These are phyloP conservation scores for Lycium ferocissimum DNA, from an alignment of 257 asterid species.

Conservation along the genomic window DNA sequence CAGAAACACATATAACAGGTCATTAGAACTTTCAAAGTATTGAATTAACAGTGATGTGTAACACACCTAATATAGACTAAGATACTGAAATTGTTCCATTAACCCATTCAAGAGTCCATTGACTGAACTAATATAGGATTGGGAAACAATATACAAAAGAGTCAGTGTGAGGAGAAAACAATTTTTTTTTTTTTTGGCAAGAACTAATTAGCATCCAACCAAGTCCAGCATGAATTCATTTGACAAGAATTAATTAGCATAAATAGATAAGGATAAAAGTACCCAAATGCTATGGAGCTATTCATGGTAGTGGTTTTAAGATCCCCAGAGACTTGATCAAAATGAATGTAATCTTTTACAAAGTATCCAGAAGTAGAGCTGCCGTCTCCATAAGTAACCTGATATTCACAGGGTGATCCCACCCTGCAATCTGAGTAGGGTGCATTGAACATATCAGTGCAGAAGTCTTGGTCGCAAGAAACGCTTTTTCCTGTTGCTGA, in stretches of 20 bases:
- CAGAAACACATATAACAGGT: conserved; percentile 17
- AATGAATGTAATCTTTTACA: conserved; percentile 67
- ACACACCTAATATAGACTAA: neutral
- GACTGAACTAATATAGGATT: neutral
- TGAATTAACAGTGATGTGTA: neutral
- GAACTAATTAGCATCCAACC: neutral
- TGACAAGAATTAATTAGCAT: conserved; percentile 11
- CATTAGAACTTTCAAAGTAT: conserved; percentile 6
- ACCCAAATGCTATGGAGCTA: conserved; percentile 95
- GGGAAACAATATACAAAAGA: neutral
- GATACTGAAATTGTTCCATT: neutral
- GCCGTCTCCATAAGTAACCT: conserved; percentile 90
- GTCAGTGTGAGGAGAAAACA: neutral
- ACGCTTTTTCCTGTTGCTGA: conserved; percentile 74
- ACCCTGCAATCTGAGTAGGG: conserved; percentile 67
- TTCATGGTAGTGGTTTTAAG: conserved; percentile 72
- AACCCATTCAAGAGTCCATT: neutral
- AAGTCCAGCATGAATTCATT: neutral
- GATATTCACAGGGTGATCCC: conserved; percentile 80
- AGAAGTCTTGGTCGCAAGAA: conserved; percentile 80
- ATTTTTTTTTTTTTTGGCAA: neutral
- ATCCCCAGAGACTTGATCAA: conserved; percentile 84
- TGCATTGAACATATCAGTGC: conserved; percentile 56
- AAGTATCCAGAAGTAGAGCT: conserved; percentile 87
- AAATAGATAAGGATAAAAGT: conserved; percentile 40